Base-by-base conservation (phyloP, 768 basidiomycete species). In the Terana coerulea region DNA sequence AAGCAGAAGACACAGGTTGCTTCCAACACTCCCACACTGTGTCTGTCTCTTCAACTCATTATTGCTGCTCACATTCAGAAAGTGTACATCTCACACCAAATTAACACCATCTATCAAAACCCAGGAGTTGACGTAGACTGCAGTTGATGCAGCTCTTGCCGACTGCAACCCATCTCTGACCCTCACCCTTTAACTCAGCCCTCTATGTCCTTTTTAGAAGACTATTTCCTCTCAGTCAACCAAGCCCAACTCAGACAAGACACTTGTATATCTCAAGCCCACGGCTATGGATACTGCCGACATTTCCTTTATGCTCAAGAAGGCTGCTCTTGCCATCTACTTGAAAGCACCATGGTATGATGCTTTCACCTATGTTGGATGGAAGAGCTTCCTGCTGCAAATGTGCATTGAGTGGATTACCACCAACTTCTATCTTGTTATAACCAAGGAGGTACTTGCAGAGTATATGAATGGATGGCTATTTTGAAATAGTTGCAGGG, bases 101-200 rank as follows among this genome's bases (percentile, higher is more conserved):
- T 51, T 17, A 44, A 51, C 29, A 22, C 30, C 30, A 51, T 51
- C n/a, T 44, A 51, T 22, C n/a, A 44, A 19, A 51, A 51, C 42
- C 50, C 50, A 5, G 35, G 26, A 5, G 25, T 24, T 12, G 49
- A 12, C 41, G 19, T 5, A 21, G 25, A 51, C 40, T 51, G 50
- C 29, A 24, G 30, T 3, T 4, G 50, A 22, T 51, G 50, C 41
- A 51, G 50, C 25, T 43, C 50, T 15, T 51, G 50, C 22, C 40
- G 22, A 3, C 21, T 29, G 9, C 17, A 10, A 2, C 42, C 50
- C 17, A 11, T 25, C 9, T 41, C 50, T 12, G 21, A 41, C 29
- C 33, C 49, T 21, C 26, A 8, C 49, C 22, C 15, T 28, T n/a
- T n/a, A n/a, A n/a, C n/a, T n/a, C 9, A 30, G 19, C 19, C 28